Base-by-base conservation (phyloP, 1,284 basidiomycete species). In the Ustilago sp. region DNA sequence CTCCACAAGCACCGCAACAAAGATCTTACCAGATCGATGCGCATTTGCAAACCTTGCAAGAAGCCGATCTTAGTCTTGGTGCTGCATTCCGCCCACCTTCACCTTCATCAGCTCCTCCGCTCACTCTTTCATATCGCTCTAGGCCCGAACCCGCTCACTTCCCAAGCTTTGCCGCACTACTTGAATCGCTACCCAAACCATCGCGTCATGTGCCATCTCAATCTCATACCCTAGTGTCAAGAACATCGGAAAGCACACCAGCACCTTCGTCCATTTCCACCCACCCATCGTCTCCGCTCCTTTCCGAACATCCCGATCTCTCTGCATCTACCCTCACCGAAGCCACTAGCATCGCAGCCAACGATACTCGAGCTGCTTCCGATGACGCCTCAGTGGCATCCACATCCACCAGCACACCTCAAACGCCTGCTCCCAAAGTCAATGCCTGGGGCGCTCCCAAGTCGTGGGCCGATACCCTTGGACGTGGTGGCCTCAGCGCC, bases 81-180 rank as follows among this genome's bases (percentile, higher is more conserved):
- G 74, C 63, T 39, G 74, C 74, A 13, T 66, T 73, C 39, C 59
- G 66, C 8, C 72, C 73, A 2, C 79, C 79, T 4, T 68, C 74
- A 35, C 79, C 77, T 8, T 53, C 70, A 7, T 48, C 54, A 38
- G 76, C 77, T 1, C 76, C 79, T 32, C 56, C 67, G n/a, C 66
- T 80, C 35, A 80, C 77, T 17, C 38, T 80, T 28, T 79, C 79
- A 11, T 72, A 79, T 56, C 73, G 70, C 1, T 75, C 57, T n/a
- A 31, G 59, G 2, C 69, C 77, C 15, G 63, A 62, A 41, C 63
- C 74, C 0, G 36, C 54, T 5, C 43, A 56, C 2, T 68, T 77
- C 32, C 59, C 74, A 8, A 61, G 13, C 64, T 77, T 71, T 38
- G 36, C 69, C 8, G 54, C 63, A 3, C 63, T 77, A 8, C 63